Evolutionary conservation across 2,329 filamentous ascomycete species (phyloP), one percentile per base, ranked within the genome.

Genomic region (Aspergillus glaucus): DNA sequence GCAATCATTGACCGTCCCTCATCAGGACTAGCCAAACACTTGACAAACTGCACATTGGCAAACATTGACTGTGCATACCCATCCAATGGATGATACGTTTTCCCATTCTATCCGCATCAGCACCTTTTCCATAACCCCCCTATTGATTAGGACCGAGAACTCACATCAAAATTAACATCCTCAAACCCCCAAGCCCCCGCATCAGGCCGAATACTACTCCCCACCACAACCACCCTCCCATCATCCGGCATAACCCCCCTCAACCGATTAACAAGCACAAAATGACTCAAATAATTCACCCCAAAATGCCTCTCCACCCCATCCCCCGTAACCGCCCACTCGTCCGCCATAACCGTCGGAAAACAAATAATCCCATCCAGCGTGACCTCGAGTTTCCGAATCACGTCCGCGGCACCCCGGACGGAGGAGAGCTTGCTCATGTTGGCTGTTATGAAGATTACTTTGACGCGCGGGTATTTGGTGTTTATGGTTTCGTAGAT

Each of bases 31-130:
- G 59, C 57, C 19, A 64, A 40, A 21, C 47, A 52, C 46, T 62
- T 62, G 26, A 49, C 45, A 28, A 62, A 57, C 43, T 57, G 41
- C 41, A 64, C 53, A 45, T 62, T 61, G 22, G 61, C 61, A 43
- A 61, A 55, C 57, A 57, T 62, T 3, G 61, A 60, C 32, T 57
- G 57, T 4, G 58, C 52, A 44, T 58, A 63, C 7, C 50, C 61
- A 48, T 62, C 58, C 2, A 63, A 45, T 19, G 53, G 46, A 32
- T 62, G 55, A 49, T 63, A 64, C 1, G 39, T 50, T 22, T 58
- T 51, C 2, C 60, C 59, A 50, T 61, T 47, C 61, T 62, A 34
- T 7, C 24, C 14, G 39, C 37, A 7, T 44, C 44, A 48, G 12
- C n/a, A 17, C 6, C 26, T 19, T 6, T 10, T 3, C 8, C 19